A percentile compares a stretch with the other conserved stretches of the same genome.
Evolutionary conservation across 2,329 filamentous ascomycete species (phyloP).

Genomic region (Neonectria magnoliae): DNA sequence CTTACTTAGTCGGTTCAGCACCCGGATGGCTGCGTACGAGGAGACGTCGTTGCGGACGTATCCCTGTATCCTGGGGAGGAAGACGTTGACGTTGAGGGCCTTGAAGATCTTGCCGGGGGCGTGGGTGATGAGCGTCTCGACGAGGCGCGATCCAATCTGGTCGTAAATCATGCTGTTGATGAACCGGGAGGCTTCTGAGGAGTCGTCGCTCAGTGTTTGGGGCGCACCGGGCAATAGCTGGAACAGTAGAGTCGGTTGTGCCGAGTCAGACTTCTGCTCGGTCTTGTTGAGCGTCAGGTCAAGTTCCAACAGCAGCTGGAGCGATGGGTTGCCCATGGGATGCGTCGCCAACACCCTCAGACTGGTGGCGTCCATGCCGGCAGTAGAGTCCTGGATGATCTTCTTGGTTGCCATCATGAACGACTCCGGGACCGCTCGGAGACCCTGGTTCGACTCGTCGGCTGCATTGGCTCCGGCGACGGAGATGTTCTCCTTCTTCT

Average conservation of each 20-base stretch:
- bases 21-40: constrained; percentile 84
- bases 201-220: constrained; percentile 74
- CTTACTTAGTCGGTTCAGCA: constrained; percentile 85
- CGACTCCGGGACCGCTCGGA: constrained; percentile 76
- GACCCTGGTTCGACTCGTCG: constrained; percentile 55
- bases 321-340: constrained; percentile 87
- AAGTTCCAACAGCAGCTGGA: constrained; percentile 90
- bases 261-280: constrained; percentile 49
- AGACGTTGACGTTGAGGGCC: constrained; percentile 80
- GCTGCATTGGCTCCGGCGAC: constrained; percentile 64
- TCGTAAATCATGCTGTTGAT: constrained; percentile 91
- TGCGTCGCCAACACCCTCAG: constrained; percentile 87
- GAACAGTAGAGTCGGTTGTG: constrained; percentile 69
- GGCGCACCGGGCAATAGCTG: constrained; percentile 81
- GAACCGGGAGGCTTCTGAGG: constrained; percentile 78
- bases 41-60: constrained; percentile 91
- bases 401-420: constrained; percentile 83
- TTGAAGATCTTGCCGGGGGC: constrained; percentile 93
- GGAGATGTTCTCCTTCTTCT: constrained; percentile 86
- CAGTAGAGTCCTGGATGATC: constrained; percentile 80
- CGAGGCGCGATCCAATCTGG: constrained; percentile 84
- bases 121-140: constrained; percentile 85
- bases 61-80: constrained; percentile 81
- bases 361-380: constrained; percentile 79
- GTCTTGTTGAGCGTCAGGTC: constrained; percentile 80